Base-by-base conservation (phyloP, 129 eudicot genomes). In the Escallonia herrerae region DNA sequence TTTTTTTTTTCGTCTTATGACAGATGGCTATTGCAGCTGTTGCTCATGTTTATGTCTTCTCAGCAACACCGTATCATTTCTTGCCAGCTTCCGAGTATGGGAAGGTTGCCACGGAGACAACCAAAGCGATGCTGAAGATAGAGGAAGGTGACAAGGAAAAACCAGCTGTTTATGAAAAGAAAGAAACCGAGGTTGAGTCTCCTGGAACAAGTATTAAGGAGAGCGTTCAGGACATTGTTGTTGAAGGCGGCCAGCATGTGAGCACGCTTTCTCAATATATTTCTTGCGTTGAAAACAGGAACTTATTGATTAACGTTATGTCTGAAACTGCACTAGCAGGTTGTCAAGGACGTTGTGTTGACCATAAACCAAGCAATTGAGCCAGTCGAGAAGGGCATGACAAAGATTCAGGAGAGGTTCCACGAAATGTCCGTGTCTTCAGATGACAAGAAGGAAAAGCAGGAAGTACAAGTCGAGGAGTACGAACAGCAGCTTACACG, bases 1-100 rank as follows among this genome's bases (percentile, higher is more conserved):
- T 22, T 22, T 1, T 22, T 22, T 22, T 22, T 1, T 1, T 1
- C 1, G 33, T 22, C 33, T 22, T 22, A 22, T 22, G 45, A 52
- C 84, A 94, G 97, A 94, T 94, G 99, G 99, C 97, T 11, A 59
- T 89, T 58, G 99, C 99, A 15, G 97, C 97, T 22, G 58, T 89
- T 40, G 95, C 99, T 72, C 99, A 94, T 72, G 74, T 82, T 8
- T 89, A 70, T 61, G 97, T 94, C 58, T 94, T 94, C 77, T 82
- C 97, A 0, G 86, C 86, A 40, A 82, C 75, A 75, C 83, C 95
- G 0, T 94, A 94, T 60, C 93, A 84, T 46, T 80, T 56, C 56
- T 4, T 82, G 53, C 74, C 95, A 3, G 75, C 70, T 53, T 74
- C 87, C 0, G 82, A 69, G 58, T 69, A 77, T 48, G 87, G 84